These are phyloP conservation scores for Teratosphaeria viscida DNA, from an alignment of 2,329 filamentous ascomycete species.

Conservation along the genomic window DNA sequence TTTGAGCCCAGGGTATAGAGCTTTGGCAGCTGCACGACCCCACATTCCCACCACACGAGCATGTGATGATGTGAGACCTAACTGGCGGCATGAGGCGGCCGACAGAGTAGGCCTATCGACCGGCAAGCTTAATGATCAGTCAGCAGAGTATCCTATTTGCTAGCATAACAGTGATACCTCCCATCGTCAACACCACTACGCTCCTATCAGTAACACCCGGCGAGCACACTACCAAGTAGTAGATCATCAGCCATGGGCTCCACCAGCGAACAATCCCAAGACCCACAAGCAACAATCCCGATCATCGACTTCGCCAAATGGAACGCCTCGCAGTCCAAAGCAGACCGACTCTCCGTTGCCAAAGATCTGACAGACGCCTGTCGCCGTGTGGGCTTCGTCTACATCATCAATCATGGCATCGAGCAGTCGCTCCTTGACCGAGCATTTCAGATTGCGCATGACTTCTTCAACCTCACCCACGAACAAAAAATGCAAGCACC, in stretches of 20 bases:
- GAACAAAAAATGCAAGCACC: conserved; percentile 29
- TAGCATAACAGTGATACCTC: not conserved
- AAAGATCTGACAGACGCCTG: conserved; percentile 30
- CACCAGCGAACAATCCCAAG: not conserved
- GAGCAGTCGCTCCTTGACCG: conserved; percentile 19
- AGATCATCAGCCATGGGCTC: not conserved
- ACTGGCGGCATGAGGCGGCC: not conserved
- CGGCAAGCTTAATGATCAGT: not conserved
- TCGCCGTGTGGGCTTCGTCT: conserved; percentile 31
- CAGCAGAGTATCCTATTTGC: not conserved
- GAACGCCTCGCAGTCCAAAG: conserved; percentile 1
- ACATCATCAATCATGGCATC: conserved; percentile 31
- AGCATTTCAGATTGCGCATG: conserved; percentile 19
- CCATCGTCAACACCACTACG: too few relatives aligned
- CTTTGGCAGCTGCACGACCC: not conserved
- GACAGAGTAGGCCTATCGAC: not conserved
- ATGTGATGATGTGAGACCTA: not conserved
- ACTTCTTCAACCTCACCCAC: conserved; percentile 28
- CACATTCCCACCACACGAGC: not conserved
- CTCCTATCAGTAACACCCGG: not conserved
- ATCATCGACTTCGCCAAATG: conserved; percentile 14
- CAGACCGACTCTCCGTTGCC: conserved; percentile 12
- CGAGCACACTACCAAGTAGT: not conserved
- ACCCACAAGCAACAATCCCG: conserved; percentile 8
- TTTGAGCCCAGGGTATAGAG: not conserved